phyloP scores from a whole-genome alignment of 257 asterid species.

The Petrea volubilis region DNA sequence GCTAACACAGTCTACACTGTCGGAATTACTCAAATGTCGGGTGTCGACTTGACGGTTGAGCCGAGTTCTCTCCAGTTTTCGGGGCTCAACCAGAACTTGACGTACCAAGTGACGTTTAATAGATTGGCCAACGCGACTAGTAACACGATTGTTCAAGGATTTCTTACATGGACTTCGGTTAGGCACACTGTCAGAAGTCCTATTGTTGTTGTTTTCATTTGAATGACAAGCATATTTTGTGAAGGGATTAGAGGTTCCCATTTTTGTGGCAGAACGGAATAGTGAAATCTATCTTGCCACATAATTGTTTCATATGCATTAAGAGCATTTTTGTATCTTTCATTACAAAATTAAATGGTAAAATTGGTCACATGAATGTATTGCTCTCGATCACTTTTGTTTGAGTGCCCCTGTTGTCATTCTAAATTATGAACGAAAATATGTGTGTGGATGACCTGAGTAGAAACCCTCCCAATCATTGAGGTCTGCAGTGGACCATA shows the following conservation, averaged over 20 bases:
- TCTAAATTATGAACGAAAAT: no score
- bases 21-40: not conserved
- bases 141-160: conserved; percentile 20
- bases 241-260: not conserved
- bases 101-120: conserved; percentile 28
- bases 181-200: conserved; percentile 43
- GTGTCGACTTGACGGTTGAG: conserved; percentile 26
- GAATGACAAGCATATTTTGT: not conserved
- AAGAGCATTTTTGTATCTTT: no score
- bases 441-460: no score
- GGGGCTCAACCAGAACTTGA: conserved; percentile 25
- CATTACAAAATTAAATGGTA: no score
- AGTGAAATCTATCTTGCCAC: not conserved
- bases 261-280: not conserved
- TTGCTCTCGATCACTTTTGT: no score
- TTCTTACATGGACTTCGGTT: conserved; percentile 39
- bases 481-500: no score
- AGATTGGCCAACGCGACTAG: conserved; percentile 1
- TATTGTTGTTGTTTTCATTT: conserved; percentile 5
- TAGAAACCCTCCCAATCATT: no score
- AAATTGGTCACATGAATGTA: no score
- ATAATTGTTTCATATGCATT: not conserved
- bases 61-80: conserved; percentile 33
- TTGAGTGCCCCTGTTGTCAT: no score
- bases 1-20: conserved; percentile 19